A percentile compares a stretch with the other conserved stretches of the same genome.
These are phyloP conservation scores for Lentinula boryana DNA, from an alignment of 768 basidiomycete species.

Conservation along the genomic window DNA sequence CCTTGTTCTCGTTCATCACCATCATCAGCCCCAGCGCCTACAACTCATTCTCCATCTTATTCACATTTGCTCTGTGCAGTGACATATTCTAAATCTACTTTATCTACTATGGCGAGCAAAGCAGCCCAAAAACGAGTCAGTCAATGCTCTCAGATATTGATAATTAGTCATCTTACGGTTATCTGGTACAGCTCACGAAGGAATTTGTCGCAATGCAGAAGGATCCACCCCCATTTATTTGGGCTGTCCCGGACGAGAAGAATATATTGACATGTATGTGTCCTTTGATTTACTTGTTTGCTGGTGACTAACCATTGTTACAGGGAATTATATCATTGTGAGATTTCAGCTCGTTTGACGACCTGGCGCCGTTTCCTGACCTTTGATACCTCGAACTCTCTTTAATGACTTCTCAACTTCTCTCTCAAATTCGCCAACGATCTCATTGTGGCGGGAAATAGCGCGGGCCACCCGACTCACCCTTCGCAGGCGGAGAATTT, in stretches of 20 bases:
- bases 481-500: conserved; percentile 89
- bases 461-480: conserved; percentile 93
- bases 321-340: conserved; percentile 96
- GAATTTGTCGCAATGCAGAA: conserved; percentile 91
- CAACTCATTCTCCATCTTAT: not conserved
- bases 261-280: conserved; percentile 90
- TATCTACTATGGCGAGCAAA: conserved; percentile 65
- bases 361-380: not conserved
- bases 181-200: conserved; percentile 55
- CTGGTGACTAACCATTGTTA: conserved; percentile 4
- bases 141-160: not conserved
- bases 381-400: conserved; percentile 5
- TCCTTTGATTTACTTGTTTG: not conserved
- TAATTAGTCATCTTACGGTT: not conserved
- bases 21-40: not conserved
- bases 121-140: conserved; percentile 79
- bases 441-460: conserved; percentile 21
- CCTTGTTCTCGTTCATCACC: not conserved
- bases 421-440: no score
- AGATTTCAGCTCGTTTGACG: conserved; percentile 14
- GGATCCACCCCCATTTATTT: conserved; percentile 92
- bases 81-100: not conserved
- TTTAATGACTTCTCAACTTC: not conserved
- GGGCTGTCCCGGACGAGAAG: conserved; percentile 95
- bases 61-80: not conserved